Conservation (phyloP, 2,329 filamentous ascomycete species). For the Lithohypha guttulata region DNA sequence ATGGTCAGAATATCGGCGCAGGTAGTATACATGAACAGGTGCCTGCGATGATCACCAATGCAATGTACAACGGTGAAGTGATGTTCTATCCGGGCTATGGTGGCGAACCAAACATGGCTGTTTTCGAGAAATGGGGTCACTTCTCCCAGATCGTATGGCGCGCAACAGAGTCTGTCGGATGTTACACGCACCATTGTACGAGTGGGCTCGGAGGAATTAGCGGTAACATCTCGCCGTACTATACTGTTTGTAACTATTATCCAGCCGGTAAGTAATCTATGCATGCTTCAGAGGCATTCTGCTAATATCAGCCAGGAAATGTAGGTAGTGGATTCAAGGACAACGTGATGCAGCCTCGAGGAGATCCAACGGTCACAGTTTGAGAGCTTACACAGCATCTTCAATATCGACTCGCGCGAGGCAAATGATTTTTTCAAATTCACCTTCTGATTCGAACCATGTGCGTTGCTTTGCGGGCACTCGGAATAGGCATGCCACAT, state of each 20-base stretch:
- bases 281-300: neutral
- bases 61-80: slow-evolving; percentile 83
- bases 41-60: slow-evolving; percentile 59
- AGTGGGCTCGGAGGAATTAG: slow-evolving; percentile 32
- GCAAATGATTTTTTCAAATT: no score
- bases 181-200: slow-evolving; percentile 41
- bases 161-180: slow-evolving; percentile 51
- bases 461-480: no score
- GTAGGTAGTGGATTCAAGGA: slow-evolving; percentile 41
- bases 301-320: slow-evolving; percentile 40
- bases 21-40: slow-evolving; percentile 48
- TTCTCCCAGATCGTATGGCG: slow-evolving; percentile 69
- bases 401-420: no score
- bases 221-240: slow-evolving; percentile 43
- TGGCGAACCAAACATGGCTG: slow-evolving; percentile 51
- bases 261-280: slow-evolving; percentile 51
- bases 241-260: slow-evolving; percentile 82
- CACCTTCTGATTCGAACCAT: no score
- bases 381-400: no score
- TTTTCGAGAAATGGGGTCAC: slow-evolving; percentile 61
- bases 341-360: slow-evolving; percentile 40
- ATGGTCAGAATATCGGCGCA: slow-evolving; percentile 88
- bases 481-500: no score
- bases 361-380: no score
- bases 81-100: slow-evolving; percentile 47